These are phyloP conservation scores for Didymella arachidicola DNA, from an alignment of 2,329 filamentous ascomycete species.

Conservation along the genomic window DNA sequence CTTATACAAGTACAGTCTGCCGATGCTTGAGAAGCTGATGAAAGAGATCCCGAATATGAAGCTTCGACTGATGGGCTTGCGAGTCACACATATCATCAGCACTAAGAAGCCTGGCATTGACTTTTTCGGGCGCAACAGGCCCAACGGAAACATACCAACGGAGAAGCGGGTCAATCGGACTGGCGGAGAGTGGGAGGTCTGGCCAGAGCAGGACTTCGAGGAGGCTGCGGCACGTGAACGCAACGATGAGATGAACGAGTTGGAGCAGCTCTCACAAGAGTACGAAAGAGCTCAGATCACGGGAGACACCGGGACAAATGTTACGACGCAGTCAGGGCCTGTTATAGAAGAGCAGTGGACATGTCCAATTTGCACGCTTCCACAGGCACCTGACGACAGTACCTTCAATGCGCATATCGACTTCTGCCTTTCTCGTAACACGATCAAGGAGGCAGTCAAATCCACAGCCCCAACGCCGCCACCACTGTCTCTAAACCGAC, in stretches of 20 bases:
- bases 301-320: slow-evolving; percentile 7
- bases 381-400: slow-evolving; percentile 76
- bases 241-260: slow-evolving; percentile 67
- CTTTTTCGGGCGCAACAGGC: slow-evolving; percentile 72
- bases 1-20: slow-evolving; percentile 79
- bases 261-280: slow-evolving; percentile 70
- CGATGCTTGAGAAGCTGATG: slow-evolving; percentile 83
- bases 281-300: slow-evolving; percentile 40
- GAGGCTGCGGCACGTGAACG: slow-evolving; percentile 66
- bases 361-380: slow-evolving; percentile 85
- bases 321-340: slow-evolving; percentile 37
- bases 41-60: slow-evolving; percentile 82
- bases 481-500: slow-evolving; percentile 19
- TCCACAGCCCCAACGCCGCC: slow-evolving; percentile 42
- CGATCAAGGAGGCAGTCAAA: slow-evolving; percentile 83
- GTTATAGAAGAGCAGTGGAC: slow-evolving; percentile 66
- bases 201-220: slow-evolving; percentile 72
- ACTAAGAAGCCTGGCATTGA: slow-evolving; percentile 81
- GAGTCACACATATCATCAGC: slow-evolving; percentile 86
- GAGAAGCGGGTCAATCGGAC: slow-evolving; percentile 22
- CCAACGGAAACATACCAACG: slow-evolving; percentile 16
- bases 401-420: slow-evolving; percentile 93
- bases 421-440: slow-evolving; percentile 82
- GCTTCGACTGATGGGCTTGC: slow-evolving; percentile 83
- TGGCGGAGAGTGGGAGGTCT: slow-evolving; percentile 69